Evolutionary conservation across 108 stramenopile species (phyloP), one percentile per base, ranked within the genome.

Genomic region (Discostella stelligeroides): DNA sequence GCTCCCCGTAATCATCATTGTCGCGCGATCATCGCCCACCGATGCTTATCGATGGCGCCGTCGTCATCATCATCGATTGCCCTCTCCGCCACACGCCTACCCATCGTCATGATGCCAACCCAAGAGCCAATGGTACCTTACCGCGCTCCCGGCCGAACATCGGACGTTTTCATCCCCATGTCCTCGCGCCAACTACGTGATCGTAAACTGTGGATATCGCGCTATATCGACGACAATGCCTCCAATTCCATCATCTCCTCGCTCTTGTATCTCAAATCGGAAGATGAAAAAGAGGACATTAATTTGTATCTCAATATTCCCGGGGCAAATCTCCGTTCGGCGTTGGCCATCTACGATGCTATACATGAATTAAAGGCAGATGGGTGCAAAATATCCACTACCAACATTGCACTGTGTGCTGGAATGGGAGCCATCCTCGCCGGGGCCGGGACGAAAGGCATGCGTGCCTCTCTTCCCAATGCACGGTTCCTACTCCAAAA

Each of bases 391-490:
- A 82, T 97, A 24, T 57, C 75, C 41, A 98, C 97, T 0, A 80
- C 89, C 50, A 98, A 98, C 73, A 54, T 97, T 27, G 97, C 93
- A 8, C 60, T 97, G 14, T 92, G 94, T 62, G 84, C 91, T 43
- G 97, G 97, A 25, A 96, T 98, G 92, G 95, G 92, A 20, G 81
- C 95, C 47, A 83, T 98, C 23, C 80, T 98, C 61, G 86, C 84
- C 64, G 90, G 80, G 5, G 93, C 95, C 4, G 96, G 97, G 2
- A 92, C 90, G 42, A 88, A 90, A 59, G 95, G 96, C 18, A 53
- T 70, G 54, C 84, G 96, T 23, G 76, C 65, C 23, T 86, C 91
- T 43, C 80, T 96, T 81, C 95, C 97, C 73, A 97, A 98, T 69
- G 79, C 95, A 5, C 86, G 96, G 12, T 98, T 95, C 74, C 70